These are phyloP conservation scores for Fraxinus sp. DNA, from an alignment of 305 asterid species.

Conservation along the genomic window DNA sequence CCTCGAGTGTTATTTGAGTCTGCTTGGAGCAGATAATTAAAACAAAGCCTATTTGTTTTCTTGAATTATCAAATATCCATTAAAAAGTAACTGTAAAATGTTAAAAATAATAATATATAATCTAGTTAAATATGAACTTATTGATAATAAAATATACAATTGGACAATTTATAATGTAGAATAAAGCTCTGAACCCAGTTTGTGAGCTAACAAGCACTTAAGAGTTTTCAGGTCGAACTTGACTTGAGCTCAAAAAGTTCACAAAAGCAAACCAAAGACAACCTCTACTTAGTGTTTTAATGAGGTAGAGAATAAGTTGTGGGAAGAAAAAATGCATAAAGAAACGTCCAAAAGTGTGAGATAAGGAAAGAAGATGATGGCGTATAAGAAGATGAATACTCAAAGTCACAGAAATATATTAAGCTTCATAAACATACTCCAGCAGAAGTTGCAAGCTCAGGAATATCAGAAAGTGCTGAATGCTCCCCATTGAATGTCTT, in stretches of 20 bases:
- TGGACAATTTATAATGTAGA: too few species aligned
- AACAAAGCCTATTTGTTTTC: not conserved
- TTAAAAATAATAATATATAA: too few species aligned
- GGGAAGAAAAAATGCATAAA: not conserved
- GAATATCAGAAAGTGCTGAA: slow-evolving; percentile 58
- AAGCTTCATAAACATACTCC: slow-evolving; percentile 52
- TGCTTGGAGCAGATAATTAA: not conserved
- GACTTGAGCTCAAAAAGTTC: not conserved
- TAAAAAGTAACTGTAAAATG: not conserved
- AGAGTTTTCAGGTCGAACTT: too few species aligned
- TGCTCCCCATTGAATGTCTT: slow-evolving; percentile 31
- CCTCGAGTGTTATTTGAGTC: not conserved
- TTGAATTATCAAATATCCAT: not conserved
- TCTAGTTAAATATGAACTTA: too few species aligned
- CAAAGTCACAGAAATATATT: slow-evolving; percentile 10
- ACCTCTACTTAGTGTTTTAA: not conserved
- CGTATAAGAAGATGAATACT: not conserved
- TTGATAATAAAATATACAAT: not conserved
- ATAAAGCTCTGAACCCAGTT: not conserved
- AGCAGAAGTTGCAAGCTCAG: slow-evolving; percentile 55
- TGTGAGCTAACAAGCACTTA: not conserved
- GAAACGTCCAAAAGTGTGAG: not conserved
- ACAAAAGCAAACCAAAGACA: not conserved
- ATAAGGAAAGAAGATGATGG: not conserved
- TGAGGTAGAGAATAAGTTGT: not conserved